Conservation (phyloP, 2,329 filamentous ascomycete genomes). For the Clarireedia monteithiana region DNA sequence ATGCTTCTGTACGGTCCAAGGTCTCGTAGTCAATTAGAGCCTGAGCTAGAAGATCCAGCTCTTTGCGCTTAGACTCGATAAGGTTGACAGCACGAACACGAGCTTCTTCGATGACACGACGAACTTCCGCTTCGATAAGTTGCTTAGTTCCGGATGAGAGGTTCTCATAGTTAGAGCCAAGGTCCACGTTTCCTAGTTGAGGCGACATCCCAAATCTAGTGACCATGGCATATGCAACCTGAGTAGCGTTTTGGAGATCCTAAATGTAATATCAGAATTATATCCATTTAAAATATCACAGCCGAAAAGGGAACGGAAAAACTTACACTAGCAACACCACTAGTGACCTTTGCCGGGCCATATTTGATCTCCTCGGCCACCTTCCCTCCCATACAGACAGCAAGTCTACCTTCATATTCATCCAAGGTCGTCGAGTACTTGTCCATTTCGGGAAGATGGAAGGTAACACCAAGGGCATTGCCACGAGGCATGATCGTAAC, state of each 20-base stretch:
- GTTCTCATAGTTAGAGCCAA: constrained; percentile 69
- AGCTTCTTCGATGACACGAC: constrained; percentile 74
- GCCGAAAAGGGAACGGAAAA: background rate
- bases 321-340: constrained; percentile 71
- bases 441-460: constrained; percentile 83
- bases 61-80: constrained; percentile 66
- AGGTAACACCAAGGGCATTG: constrained; percentile 76
- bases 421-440: constrained; percentile 82
- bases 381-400: constrained; percentile 77
- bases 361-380: constrained; percentile 88
- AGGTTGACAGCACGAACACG: constrained; percentile 66
- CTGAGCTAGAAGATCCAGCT: constrained; percentile 80
- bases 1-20: constrained; percentile 78
- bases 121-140: constrained; percentile 82
- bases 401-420: constrained; percentile 74
- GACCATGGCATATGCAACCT: constrained; percentile 79
- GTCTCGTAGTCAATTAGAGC: constrained; percentile 94
- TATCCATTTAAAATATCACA: background rate
- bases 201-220: constrained; percentile 85
- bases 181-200: constrained; percentile 81
- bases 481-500: constrained; percentile 94
- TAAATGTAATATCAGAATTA: constrained; percentile 33
- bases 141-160: constrained; percentile 82
- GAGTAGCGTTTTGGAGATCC: constrained; percentile 80
- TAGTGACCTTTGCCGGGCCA: constrained; percentile 84